Percentiles rank a stretch among this genome's conserved stretches.
Evolutionary conservation across 139 green algal species (phyloP).

Genomic region (Zygnema circumcarinatum): DNA sequence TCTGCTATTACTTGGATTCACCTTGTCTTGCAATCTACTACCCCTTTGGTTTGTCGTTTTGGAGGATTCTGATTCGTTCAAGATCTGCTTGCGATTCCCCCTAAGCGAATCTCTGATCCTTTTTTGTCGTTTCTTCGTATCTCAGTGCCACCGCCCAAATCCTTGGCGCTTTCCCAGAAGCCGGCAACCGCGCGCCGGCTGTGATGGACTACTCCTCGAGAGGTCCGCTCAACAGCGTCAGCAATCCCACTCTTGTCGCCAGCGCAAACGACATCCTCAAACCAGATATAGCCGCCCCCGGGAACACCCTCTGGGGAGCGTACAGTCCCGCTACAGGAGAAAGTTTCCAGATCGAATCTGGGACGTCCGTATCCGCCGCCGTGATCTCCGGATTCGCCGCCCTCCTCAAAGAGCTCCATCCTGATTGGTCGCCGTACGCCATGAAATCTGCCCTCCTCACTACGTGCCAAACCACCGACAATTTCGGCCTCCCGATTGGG

Average conservation of each 20-base stretch:
- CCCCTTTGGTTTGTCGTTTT: too few species aligned
- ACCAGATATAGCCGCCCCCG: slow-evolving; percentile 31
- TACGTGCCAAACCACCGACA: background rate
- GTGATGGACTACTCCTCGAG: slow-evolving; percentile 16
- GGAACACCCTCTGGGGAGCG: slow-evolving; percentile 7
- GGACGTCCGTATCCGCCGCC: slow-evolving; percentile 44
- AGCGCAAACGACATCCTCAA: slow-evolving; percentile 46
- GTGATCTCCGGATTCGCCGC: slow-evolving; percentile 29
- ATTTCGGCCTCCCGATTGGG: slow-evolving; percentile 1
- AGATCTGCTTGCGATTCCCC: too few species aligned
- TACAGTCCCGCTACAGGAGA: slow-evolving; percentile 1
- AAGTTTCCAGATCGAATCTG: slow-evolving; percentile 31
- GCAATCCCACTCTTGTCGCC: background rate
- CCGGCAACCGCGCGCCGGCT: background rate
- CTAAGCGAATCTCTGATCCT: background rate
- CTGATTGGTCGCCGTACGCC: slow-evolving; percentile 19
- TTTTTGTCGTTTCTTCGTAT: background rate
- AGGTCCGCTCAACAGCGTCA: slow-evolving; percentile 3
- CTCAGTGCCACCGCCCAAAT: background rate
- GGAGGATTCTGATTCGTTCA: too few species aligned
- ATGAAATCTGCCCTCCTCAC: slow-evolving; percentile 45
- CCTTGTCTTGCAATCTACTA: too few species aligned
- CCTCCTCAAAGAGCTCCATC: slow-evolving; percentile 31
- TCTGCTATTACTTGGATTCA: too few species aligned
- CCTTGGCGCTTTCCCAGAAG: background rate